Base-by-base conservation (phyloP, 805 yeast genomes). In the Metschnikowia corniflorae region DNA sequence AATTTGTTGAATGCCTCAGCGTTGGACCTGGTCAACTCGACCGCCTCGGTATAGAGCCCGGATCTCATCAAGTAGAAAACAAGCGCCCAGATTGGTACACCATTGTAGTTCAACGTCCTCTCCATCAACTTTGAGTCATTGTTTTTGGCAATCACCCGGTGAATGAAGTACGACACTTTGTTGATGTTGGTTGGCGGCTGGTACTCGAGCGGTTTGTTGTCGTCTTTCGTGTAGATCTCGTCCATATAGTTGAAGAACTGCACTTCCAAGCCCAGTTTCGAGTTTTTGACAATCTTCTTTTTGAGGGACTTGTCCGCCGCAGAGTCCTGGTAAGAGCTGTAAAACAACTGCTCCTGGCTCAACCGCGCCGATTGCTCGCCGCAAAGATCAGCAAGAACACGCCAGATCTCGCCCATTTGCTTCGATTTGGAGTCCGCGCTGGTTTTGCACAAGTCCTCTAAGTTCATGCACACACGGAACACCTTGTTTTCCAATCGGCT, bases 61-160 rank as follows among this genome's bases (percentile, higher is more conserved):
- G 91, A 80, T 53, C 98, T 78, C 34, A 93, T 58, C 43, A 91
- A 67, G 59, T 86, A 91, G 56, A 83, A 93, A 8, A 93, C 63
- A 25, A 87, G 63, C 0, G 96, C 96, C 98, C 98, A 91, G n/a
- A 93, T 76, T 7, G 97, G 97, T 1, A 76, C 68, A 13, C 88
- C 88, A 60, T 91, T 89, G 16, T 87, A 80, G 37, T 53, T 53
- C 38, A 65, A 51, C 1, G 71, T 65, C 37, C 58, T 58, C n/a
- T 54, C 53, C 42, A 50, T 45, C 26, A 57, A 43, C 8, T 37
- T 38, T 15, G 58, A 59, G 17, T 51, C 40, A 33, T 53, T 51
- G 44, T 63, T 63, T 37, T 58, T 61, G 32, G 54, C 43, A 26
- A 66, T 55, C 16, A 68, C 53, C 37, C 62, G 61, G 41, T 66